Evolutionary conservation across 495 filamentous ascomycete species (phyloP).

Genomic region (Aspergillus wentii): DNA sequence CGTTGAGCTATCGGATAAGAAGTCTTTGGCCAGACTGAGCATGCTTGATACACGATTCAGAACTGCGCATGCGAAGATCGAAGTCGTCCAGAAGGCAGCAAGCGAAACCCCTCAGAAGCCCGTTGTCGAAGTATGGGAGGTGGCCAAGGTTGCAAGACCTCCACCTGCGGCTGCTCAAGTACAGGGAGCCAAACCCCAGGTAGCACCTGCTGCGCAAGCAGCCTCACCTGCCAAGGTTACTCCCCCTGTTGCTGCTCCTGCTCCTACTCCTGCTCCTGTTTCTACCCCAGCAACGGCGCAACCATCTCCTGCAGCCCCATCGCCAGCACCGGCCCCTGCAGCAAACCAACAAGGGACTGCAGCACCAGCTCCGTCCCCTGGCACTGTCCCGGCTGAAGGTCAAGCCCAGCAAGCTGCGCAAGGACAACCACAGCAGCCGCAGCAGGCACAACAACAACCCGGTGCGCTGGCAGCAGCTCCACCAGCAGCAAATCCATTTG

Average conservation of each 20-base stretch:
- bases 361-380: slow-evolving; percentile 6
- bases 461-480: slow-evolving; percentile 7
- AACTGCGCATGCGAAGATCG: slow-evolving; percentile 62
- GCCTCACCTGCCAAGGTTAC: slow-evolving; percentile 26
- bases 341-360: slow-evolving; percentile 9
- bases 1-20: slow-evolving; percentile 50
- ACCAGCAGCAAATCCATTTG: slow-evolving; percentile 26
- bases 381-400: slow-evolving; percentile 4
- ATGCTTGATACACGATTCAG: slow-evolving; percentile 71
- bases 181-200: slow-evolving; percentile 25
- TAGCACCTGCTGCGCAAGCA: slow-evolving; percentile 24
- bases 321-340: slow-evolving; percentile 17
- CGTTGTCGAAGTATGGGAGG: slow-evolving; percentile 79
- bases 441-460: slow-evolving; percentile 15
- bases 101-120: slow-evolving; percentile 76
- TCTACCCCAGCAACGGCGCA: slow-evolving; percentile 10
- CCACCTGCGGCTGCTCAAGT: slow-evolving; percentile 39
- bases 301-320: slow-evolving; percentile 11
- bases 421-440: slow-evolving; percentile 9
- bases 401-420: slow-evolving; percentile 6
- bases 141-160: slow-evolving; percentile 67
- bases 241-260: slow-evolving; percentile 21
- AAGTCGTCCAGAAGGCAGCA: slow-evolving; percentile 73
- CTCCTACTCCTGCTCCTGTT: slow-evolving; percentile 19
- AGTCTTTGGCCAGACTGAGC: slow-evolving; percentile 64